Evolutionary conservation across 2,329 filamentous ascomycete genomes (phyloP).

Genomic region (Exophiala bonariae): DNA sequence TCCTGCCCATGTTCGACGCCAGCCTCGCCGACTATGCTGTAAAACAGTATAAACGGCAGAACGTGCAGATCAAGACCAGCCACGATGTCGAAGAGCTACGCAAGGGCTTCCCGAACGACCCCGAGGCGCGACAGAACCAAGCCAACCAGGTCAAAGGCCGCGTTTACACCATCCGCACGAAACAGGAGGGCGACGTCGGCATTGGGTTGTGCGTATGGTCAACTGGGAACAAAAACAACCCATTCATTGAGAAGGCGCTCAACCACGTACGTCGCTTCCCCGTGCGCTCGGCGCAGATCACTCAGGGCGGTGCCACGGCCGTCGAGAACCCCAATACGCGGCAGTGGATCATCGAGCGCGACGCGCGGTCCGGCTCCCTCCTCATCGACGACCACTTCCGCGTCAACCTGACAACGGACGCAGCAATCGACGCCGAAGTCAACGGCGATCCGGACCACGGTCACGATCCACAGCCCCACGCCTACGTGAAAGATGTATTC

Average conservation of each 20-base stretch:
- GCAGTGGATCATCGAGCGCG: conserved; percentile 52
- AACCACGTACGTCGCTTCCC: conserved; percentile 37
- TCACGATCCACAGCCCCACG: conserved; percentile 31
- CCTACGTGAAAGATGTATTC: conserved; percentile 54
- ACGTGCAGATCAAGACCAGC: conserved; percentile 58
- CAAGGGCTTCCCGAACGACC: conserved; percentile 47
- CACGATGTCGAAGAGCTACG: conserved; percentile 58
- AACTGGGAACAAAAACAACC: conserved; percentile 58
- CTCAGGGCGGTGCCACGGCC: conserved; percentile 16
- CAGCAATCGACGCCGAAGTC: conserved; percentile 26
- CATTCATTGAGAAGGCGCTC: conserved; percentile 51
- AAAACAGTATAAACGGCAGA: conserved; percentile 55
- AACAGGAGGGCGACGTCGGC: conserved; percentile 59
- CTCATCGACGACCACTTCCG: conserved; percentile 58
- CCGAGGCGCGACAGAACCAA: conserved; percentile 29
- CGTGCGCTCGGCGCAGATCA: conserved; percentile 30
- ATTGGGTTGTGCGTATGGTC: conserved; percentile 63
- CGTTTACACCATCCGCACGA: conserved; percentile 53
- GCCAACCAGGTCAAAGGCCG: conserved; percentile 44
- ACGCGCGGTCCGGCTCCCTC: conserved; percentile 48
- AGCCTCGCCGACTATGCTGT: conserved; percentile 58
- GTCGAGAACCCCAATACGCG: conserved; percentile 18
- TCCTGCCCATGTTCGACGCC: conserved; percentile 62
- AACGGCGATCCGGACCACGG: conserved; percentile 2
- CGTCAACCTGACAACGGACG: conserved; percentile 49